These are phyloP conservation scores for Ophiostoma novo-ulmi DNA, from an alignment of 2,329 filamentous ascomycete species.

Conservation along the genomic window DNA sequence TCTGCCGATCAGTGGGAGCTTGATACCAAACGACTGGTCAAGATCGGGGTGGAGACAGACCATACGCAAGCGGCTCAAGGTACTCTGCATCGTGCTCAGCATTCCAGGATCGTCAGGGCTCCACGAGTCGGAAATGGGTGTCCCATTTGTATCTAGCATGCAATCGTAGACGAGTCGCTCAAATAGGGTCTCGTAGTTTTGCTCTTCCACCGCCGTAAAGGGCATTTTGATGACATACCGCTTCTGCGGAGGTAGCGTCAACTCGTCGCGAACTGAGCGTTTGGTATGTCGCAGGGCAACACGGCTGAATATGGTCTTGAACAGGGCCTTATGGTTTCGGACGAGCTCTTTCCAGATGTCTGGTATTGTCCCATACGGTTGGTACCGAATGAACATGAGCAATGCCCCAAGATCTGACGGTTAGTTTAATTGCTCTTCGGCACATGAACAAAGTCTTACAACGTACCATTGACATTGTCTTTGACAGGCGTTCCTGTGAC, in stretches of 20 bases:
- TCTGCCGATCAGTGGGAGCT: constrained; percentile 48
- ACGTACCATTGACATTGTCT: constrained; percentile 44
- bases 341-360: constrained; percentile 65
- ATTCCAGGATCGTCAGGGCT: constrained; percentile 52
- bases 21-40: constrained; percentile 45
- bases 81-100: constrained; percentile 69
- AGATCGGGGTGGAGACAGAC: constrained; percentile 70
- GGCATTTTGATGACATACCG: constrained; percentile 84
- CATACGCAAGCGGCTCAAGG: constrained; percentile 55
- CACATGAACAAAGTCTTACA: constrained; percentile 26
- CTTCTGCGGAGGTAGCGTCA: constrained; percentile 74
- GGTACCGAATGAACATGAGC: constrained; percentile 71
- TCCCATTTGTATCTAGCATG: constrained; percentile 59
- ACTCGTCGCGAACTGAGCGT: constrained; percentile 68
- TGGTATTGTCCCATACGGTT: constrained; percentile 64
- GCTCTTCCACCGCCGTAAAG: constrained; percentile 84
- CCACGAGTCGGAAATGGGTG: constrained; percentile 59
- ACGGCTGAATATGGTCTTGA: constrained; percentile 62
- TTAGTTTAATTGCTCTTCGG: background rate
- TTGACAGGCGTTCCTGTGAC: constrained; percentile 87
- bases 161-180: constrained; percentile 67
- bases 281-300: constrained; percentile 86
- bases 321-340: constrained; percentile 54
- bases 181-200: constrained; percentile 76
- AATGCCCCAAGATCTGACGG: constrained; percentile 69